Conservation (phyloP, 2,329 filamentous ascomycete genomes). For the Diaporthe eres region DNA sequence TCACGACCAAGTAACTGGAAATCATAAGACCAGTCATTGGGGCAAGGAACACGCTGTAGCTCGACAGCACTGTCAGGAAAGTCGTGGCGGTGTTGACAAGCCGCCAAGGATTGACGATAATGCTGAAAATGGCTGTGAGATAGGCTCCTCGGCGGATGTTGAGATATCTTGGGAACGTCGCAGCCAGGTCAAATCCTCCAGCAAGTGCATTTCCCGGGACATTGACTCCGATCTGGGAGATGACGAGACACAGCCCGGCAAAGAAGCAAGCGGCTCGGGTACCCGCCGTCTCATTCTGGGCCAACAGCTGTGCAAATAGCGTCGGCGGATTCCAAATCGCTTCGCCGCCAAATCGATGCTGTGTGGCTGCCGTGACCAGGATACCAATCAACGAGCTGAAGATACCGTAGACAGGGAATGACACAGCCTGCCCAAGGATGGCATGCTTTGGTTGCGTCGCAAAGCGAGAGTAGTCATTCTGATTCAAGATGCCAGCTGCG, state of each 20-base stretch:
- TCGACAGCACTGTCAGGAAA: slow-evolving; percentile 54
- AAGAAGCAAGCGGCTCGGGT: slow-evolving; percentile 57
- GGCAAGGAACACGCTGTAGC: slow-evolving; percentile 55
- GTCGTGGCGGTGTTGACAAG: slow-evolving; percentile 54
- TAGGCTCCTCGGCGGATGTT: slow-evolving; percentile 57
- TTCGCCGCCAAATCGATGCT: slow-evolving; percentile 52
- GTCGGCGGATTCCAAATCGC: slow-evolving; percentile 56
- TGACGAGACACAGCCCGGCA: slow-evolving; percentile 52
- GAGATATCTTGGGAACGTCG: slow-evolving; percentile 54
- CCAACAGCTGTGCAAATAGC: slow-evolving; percentile 52
- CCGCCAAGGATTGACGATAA: slow-evolving; percentile 56
- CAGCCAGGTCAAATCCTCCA: slow-evolving; percentile 57
- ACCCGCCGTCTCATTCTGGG: slow-evolving; percentile 49
- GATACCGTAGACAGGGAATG: slow-evolving; percentile 55
- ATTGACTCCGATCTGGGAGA: slow-evolving; percentile 56
- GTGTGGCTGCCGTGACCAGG: slow-evolving; percentile 56
- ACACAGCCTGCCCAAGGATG: slow-evolving; percentile 53
- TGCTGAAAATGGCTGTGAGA: slow-evolving; percentile 53
- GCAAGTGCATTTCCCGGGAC: slow-evolving; percentile 55
- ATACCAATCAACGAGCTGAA: slow-evolving; percentile 56
- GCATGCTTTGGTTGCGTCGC: slow-evolving; percentile 51
- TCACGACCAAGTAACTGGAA: slow-evolving; percentile 52
- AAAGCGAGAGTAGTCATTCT: slow-evolving; percentile 56
- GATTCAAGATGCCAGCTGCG: slow-evolving; percentile 55
- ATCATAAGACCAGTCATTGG: slow-evolving; percentile 59